These are phyloP conservation scores for Penicillium sp. DNA, from an alignment of 2,329 filamentous ascomycete genomes.

Conservation along the genomic window DNA sequence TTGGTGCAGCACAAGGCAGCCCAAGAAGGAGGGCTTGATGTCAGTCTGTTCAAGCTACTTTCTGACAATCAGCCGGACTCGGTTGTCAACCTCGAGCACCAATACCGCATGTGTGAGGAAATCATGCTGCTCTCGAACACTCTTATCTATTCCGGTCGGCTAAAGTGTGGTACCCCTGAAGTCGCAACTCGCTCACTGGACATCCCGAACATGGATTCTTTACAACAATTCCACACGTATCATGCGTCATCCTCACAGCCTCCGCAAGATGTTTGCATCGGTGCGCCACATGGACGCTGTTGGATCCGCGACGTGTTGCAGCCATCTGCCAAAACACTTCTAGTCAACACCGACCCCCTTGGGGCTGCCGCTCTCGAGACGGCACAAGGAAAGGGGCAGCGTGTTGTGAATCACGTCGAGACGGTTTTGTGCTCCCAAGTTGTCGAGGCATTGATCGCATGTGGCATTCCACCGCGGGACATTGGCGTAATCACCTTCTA, in stretches of 20 bases:
- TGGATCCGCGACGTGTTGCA: conserved; percentile 70
- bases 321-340: conserved; percentile 68
- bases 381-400: conserved; percentile 57
- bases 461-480: conserved; percentile 66
- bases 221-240: conserved; percentile 53
- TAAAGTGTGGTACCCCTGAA: conserved; percentile 78
- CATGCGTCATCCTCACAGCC: conserved; percentile 17
- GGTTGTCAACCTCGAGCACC: conserved; percentile 86
- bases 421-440: conserved; percentile 71
- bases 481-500: conserved; percentile 98
- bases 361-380: conserved; percentile 58
- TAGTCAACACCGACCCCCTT: conserved; percentile 82
- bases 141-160: conserved; percentile 82
- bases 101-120: conserved; percentile 97
- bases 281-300: conserved; percentile 51
- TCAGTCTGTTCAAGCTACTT: conserved; percentile 88
- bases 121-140: conserved; percentile 92
- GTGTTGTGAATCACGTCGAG: conserved; percentile 84
- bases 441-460: conserved; percentile 68
- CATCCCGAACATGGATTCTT: conserved; percentile 59
- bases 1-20: conserved; percentile 90
- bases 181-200: conserved; percentile 64
- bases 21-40: conserved; percentile 75
- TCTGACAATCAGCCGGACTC: conserved; percentile 82
- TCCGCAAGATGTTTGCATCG: conserved; percentile 50